Evolutionary conservation across 2,329 filamentous ascomycete species (phyloP).

Genomic region (Fusarium sp.): DNA sequence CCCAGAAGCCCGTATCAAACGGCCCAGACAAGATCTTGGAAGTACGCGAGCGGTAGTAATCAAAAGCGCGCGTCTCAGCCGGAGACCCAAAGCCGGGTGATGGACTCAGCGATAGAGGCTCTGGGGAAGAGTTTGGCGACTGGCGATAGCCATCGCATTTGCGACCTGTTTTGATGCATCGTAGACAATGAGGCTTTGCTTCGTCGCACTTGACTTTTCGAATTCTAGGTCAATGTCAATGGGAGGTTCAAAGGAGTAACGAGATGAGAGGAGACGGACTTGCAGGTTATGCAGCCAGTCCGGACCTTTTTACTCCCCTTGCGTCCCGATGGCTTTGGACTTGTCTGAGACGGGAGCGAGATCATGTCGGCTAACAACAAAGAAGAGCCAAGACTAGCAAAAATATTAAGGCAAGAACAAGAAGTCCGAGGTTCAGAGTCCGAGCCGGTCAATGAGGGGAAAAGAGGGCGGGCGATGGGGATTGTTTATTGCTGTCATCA

Average conservation of each 20-base stretch:
- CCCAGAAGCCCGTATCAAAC: slow-evolving; percentile 58
- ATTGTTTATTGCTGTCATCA: slow-evolving; percentile 28
- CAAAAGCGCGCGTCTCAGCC: slow-evolving; percentile 46
- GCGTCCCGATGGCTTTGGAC: slow-evolving; percentile 44
- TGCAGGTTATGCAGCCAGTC: slow-evolving; percentile 67
- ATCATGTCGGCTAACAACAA: slow-evolving; percentile 11
- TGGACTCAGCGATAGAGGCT: slow-evolving; percentile 26
- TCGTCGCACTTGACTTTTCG: slow-evolving; percentile 70
- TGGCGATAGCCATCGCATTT: slow-evolving; percentile 66
- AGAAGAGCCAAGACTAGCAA: background rate
- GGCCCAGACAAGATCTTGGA: slow-evolving; percentile 57
- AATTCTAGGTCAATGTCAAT: slow-evolving; percentile 51
- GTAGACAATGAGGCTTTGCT: slow-evolving; percentile 62
- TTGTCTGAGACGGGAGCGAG: slow-evolving; percentile 7
- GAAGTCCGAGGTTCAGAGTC: slow-evolving; percentile 26
- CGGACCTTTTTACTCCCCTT: slow-evolving; percentile 60
- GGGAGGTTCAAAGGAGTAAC: background rate
- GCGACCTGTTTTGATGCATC: slow-evolving; percentile 66
- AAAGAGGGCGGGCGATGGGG: slow-evolving; percentile 12
- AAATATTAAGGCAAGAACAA: background rate
- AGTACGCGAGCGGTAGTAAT: slow-evolving; percentile 51
- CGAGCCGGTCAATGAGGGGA: slow-evolving; percentile 26
- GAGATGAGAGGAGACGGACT: slow-evolving; percentile 55
- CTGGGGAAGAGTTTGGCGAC: slow-evolving; percentile 29
- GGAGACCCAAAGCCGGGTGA: slow-evolving; percentile 35